These are phyloP conservation scores for Dendrobium officinale DNA, from an alignment of 106 monocot genomes.

Conservation along the genomic window DNA sequence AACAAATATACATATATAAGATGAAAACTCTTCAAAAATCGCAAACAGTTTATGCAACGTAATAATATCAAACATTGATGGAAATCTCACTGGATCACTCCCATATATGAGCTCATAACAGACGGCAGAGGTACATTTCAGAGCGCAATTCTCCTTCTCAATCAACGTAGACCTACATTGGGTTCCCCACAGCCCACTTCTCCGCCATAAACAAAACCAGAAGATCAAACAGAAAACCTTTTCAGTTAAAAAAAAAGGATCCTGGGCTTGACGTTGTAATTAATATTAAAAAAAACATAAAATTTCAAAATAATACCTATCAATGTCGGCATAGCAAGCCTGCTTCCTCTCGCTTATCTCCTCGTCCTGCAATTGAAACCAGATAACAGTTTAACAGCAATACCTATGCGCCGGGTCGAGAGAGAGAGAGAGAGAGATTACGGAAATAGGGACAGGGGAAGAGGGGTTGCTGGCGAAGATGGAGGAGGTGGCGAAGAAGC, in stretches of 20 bases:
- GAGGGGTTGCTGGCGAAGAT: neutral
- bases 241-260: neutral
- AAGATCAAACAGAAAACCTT: neutral
- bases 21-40: neutral
- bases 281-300: neutral
- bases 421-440: constrained; percentile 12
- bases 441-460: constrained; percentile 21
- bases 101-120: constrained; percentile 67
- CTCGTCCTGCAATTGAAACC: constrained; percentile 27
- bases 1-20: neutral
- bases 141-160: constrained; percentile 72
- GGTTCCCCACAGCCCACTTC: constrained; percentile 75
- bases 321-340: constrained; percentile 73
- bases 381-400: neutral
- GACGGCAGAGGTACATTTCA: constrained; percentile 57
- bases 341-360: constrained; percentile 63
- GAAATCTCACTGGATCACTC: constrained; percentile 61
- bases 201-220: neutral
- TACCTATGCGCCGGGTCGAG: neutral
- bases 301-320: constrained; percentile 29
- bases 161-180: constrained; percentile 51
- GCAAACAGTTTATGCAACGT: neutral
- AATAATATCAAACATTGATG: neutral
- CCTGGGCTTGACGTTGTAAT: neutral
- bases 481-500: neutral